Evolutionary conservation across 495 filamentous ascomycete species (phyloP), one percentile per base, ranked within the genome.

Genomic region (Talaromyces borbonicus): DNA sequence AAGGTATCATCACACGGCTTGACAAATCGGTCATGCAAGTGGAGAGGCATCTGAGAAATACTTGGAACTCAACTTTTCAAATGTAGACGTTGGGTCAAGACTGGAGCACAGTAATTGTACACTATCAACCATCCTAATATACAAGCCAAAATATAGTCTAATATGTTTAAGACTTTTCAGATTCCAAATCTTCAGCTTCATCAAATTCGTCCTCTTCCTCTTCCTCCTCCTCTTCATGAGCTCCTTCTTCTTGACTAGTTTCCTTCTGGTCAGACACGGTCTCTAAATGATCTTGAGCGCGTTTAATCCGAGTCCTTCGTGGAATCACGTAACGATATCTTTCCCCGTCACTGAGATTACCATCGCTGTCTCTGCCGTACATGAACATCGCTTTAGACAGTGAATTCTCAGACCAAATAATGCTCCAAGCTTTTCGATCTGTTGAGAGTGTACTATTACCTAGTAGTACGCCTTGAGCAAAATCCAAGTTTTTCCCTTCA

Each of bases 401-500:
- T n/a, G 41, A 30, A 30, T 43, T 31, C 8, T 14, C 41, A 43
- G 41, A 43, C 41, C 41, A 43, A 4, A 43, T 43, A 5, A 16
- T 43, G 9, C 23, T n/a, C 41, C 41, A 43, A 20, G 31, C 25
- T 36, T 33, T 37, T 12, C 29, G 24, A n/a, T 47, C 30, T 9
- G 29, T 9, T 1, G 31, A 27, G 24, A 36, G 6, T 9, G 20
- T 47, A 47, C 14, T 47, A 24, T 23, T 36, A 29, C 41, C 35
- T 11, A 29, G 27, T n/a, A 72, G 51, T 6, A 51, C 39, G 9
- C 63, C 67, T 19, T 61, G 51, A 11, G 61, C 59, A 55, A 72
- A 72, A 41, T 64, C 63, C 16, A 67, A 37, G 0, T 49, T 41
- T 12, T 60, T 52, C 0, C 36, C 30, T 11, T 77, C 31, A 73